phyloP scores from a whole-genome alignment of 805 yeast species.

The Candida multigemmis region DNA sequence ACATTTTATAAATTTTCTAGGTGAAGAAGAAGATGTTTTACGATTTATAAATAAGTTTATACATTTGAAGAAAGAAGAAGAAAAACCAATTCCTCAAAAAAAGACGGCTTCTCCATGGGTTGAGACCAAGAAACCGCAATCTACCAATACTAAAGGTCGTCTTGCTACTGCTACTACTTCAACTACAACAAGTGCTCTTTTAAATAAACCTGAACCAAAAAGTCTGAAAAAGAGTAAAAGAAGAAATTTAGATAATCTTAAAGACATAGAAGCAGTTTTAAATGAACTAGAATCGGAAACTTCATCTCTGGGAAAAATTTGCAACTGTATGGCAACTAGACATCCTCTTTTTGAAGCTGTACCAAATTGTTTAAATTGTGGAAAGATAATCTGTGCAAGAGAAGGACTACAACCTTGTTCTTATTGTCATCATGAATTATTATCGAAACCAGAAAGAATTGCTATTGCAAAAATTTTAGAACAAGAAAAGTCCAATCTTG shows the following conservation, averaged over 20 bases:
- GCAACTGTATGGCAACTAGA: conserved; percentile 79
- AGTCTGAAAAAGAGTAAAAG: conserved; percentile 13
- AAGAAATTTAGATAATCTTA: conserved; percentile 44
- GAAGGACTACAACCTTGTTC: conserved; percentile 92
- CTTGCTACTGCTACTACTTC: too few species aligned
- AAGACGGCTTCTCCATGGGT: too few species aligned
- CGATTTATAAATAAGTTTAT: conserved; percentile 38
- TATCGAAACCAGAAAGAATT: conserved; percentile 51
- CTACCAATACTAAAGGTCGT: too few species aligned
- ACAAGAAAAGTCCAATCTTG: conserved; percentile 39
- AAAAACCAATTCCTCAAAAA: too few species aligned
- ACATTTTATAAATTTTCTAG: conserved; percentile 48
- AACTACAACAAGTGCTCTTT: conserved; percentile 4
- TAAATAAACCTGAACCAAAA: conserved; percentile 3
- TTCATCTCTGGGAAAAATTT: conserved; percentile 15
- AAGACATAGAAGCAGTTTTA: conserved; percentile 59
- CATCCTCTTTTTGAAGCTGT: conserved; percentile 87
- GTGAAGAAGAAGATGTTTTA: conserved; percentile 46
- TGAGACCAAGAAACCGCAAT: too few species aligned
- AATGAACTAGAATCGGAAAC: conserved; percentile 35
- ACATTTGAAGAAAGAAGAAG: conserved; percentile 2
- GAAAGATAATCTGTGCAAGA: conserved; percentile 81
- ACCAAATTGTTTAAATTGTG: conserved; percentile 92
- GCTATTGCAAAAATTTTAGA: conserved; percentile 47
- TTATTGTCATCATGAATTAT: conserved; percentile 62